Evolutionary conservation across 176 grass and related monocot genomes (phyloP).

Genomic region (Carex scoparia): DNA sequence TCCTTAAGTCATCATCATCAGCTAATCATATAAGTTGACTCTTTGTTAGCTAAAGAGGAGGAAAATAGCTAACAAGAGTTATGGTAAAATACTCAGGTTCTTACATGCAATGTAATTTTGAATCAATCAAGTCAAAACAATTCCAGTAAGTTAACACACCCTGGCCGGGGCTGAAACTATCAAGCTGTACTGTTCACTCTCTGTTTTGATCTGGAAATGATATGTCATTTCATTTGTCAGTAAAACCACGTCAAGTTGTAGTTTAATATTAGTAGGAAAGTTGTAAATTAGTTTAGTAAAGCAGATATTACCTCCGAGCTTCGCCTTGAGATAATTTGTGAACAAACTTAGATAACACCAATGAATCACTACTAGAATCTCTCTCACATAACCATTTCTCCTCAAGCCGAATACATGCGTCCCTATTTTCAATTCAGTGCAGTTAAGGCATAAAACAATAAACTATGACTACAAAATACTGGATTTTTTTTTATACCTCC

Average conservation of each 20-base stretch:
- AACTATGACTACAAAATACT: background rate
- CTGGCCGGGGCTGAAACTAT: background rate
- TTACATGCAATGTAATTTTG: background rate
- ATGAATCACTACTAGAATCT: constrained; percentile 58
- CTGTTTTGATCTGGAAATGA: constrained; percentile 21
- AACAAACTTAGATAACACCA: constrained; percentile 57
- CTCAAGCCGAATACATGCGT: constrained; percentile 61
- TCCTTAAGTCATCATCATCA: background rate
- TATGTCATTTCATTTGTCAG: background rate
- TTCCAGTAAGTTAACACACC: background rate
- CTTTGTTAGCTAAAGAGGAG: background rate
- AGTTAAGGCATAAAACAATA: background rate
- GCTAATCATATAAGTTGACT: background rate
- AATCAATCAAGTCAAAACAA: background rate
- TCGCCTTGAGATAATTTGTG: constrained; percentile 40
- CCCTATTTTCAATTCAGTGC: constrained; percentile 34
- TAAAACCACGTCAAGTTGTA: background rate
- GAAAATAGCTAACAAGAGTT: background rate
- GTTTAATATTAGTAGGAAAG: background rate
- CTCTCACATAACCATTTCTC: constrained; percentile 64
- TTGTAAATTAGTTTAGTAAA: background rate
- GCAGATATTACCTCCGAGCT: constrained; percentile 29
- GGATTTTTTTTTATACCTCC: constrained; percentile 40
- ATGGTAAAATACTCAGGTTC: background rate
- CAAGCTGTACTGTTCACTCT: constrained; percentile 2